Evolutionary conservation across 768 basidiomycete species (phyloP), one percentile per base, ranked within the genome.

Genomic region (Dentipellis fragilis): DNA sequence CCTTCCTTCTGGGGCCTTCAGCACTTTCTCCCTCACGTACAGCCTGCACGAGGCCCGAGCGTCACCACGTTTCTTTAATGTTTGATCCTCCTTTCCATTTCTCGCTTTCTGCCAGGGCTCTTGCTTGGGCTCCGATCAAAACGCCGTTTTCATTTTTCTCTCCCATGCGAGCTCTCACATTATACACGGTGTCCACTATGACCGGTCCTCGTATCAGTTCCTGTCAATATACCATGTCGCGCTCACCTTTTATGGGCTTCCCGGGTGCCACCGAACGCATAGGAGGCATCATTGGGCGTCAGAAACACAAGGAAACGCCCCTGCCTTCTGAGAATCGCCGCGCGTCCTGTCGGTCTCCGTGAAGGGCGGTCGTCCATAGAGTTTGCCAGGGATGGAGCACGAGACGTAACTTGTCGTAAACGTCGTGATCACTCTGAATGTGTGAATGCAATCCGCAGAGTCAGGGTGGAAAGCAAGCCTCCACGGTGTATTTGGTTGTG

Each of bases 391-490:
- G 42, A 17, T 17, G 42, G 42, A 45, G 42, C 42, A 45, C n/a
- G 29, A 29, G 19, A 45, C 42, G 42, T 45, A 45, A 45, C n/a
- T 16, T 45, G 42, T 45, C 42, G 42, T 45, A 45, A 45, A 16
- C 29, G 42, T 45, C 42, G 12, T 45, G 6, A 45, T 45, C 42
- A 45, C 19, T 45, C 14, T 45, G n/a, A 45, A 45, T 45, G 19
- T 45, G 42, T 45, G 42, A 45, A 19, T 19, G 42, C 42, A 45
- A 45, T 16, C 42, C n/a, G 42, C 42, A 16, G 19, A 17, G 54
- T 49, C 53, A 57, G 64, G 63, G 63, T 64, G 61, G 58, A 59
- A 64, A 67, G 66, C 64, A 60, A 62, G 65, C 57, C 64, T 62
- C 68, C 59, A 60, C 42, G 19, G 19, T 65, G 52, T 66, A 61